phyloP scores from a whole-genome alignment of 192 early-diverging fungal species.

The Diversispora eburnea region DNA sequence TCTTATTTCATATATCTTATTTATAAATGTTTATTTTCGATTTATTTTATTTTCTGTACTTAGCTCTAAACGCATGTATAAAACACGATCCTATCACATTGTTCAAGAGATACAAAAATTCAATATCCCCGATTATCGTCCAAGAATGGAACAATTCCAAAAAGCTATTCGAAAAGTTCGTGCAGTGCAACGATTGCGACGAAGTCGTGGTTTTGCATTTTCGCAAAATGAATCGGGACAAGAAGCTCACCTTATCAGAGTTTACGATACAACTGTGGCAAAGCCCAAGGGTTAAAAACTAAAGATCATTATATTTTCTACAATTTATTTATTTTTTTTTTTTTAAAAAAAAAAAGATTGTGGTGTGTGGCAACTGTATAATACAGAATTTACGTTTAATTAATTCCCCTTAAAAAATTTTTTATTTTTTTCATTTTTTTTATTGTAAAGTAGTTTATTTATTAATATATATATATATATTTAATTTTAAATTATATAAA shows the following conservation, averaged over 20 bases:
- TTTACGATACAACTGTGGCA: slow-evolving; percentile 57
- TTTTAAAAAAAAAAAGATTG: too few relatives aligned
- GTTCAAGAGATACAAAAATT: slow-evolving; percentile 99
- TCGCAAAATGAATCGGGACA: slow-evolving; percentile 96
- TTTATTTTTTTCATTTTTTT: too few relatives aligned
- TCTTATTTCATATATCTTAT: slow-evolving; percentile 16
- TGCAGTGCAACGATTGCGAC: slow-evolving; percentile 85
- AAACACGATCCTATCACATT: slow-evolving; percentile 85
- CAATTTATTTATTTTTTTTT: too few relatives aligned
- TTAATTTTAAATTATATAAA: too few relatives aligned
- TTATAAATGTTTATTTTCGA: slow-evolving; percentile 6
- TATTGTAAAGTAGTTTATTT: too few relatives aligned
- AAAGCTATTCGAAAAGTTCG: slow-evolving; percentile 99
- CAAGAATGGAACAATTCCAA: slow-evolving; percentile 96
- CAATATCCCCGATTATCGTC: slow-evolving; percentile 98
- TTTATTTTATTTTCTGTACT: neutral
- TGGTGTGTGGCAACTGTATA: too few relatives aligned
- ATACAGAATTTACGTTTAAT: too few relatives aligned
- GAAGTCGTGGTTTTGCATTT: slow-evolving; percentile 95
- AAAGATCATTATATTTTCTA: too few relatives aligned
- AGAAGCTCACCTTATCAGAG: slow-evolving; percentile 45
- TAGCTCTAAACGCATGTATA: slow-evolving; percentile 73
- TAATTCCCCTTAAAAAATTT: too few relatives aligned
- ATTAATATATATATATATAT: too few relatives aligned
- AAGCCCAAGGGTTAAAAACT: slow-evolving; percentile 49